phyloP scores from a whole-genome alignment of 2,329 filamentous ascomycete genomes.

The Fusarium pininemorale region DNA sequence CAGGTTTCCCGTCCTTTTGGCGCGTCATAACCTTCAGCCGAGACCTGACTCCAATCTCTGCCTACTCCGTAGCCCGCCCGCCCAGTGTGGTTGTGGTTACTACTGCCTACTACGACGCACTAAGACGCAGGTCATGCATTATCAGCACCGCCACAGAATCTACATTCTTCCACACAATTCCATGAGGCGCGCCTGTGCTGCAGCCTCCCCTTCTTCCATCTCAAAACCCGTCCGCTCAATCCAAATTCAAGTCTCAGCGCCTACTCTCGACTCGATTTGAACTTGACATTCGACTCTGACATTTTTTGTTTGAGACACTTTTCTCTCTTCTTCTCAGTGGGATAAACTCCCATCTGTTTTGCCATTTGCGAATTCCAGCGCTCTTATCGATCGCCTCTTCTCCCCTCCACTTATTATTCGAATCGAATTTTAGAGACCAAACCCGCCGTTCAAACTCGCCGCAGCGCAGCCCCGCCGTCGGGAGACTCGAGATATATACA shows the following conservation, averaged over 20 bases:
- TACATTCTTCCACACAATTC: constrained; percentile 55
- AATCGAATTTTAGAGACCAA: constrained; percentile 37
- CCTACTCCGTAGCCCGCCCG: not conserved
- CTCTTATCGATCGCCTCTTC: not conserved
- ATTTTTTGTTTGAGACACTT: constrained; percentile 32
- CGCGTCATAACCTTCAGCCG: constrained; percentile 4
- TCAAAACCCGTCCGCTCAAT: constrained; percentile 40
- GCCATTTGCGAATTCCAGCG: constrained; percentile 3
- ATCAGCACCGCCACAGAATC: constrained; percentile 52
- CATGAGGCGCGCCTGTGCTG: constrained; percentile 52
- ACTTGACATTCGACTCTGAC: constrained; percentile 10
- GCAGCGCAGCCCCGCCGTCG: constrained; percentile 41
- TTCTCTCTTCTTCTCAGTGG: constrained; percentile 15
- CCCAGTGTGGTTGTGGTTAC: not conserved
- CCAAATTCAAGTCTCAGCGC: constrained; percentile 32
- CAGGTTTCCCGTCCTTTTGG: not conserved
- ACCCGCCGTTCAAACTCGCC: constrained; percentile 35
- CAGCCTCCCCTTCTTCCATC: constrained; percentile 44
- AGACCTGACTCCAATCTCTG: not conserved
- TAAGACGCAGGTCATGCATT: constrained; percentile 41
- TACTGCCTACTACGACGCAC: constrained; percentile 1
- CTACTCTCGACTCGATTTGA: constrained; percentile 34
- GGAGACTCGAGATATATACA: constrained; percentile 36
- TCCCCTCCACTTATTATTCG: constrained; percentile 37
- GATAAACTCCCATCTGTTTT: not conserved